Conservation (phyloP, 2,329 filamentous ascomycete species). For the Thermothelomyces thermophilus region DNA sequence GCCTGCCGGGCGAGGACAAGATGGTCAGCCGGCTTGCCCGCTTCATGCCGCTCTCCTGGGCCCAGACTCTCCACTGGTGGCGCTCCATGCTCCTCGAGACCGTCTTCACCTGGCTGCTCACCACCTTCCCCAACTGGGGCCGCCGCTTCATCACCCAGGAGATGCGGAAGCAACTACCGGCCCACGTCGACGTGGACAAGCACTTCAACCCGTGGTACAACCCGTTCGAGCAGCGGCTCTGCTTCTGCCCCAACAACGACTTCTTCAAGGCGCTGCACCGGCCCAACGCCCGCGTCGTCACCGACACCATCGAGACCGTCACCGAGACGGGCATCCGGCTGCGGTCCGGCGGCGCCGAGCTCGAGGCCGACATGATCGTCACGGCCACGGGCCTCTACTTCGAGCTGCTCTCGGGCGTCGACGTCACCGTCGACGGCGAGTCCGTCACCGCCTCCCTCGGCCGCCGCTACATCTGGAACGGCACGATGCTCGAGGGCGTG, state of each 20-base stretch:
- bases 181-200: constrained; percentile 46
- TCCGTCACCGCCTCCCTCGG: constrained; percentile 36
- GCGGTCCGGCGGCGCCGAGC: constrained; percentile 39
- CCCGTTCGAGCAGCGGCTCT: constrained; percentile 70
- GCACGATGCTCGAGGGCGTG: constrained; percentile 58
- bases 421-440: constrained; percentile 48
- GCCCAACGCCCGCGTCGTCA: constrained; percentile 42
- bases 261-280: constrained; percentile 46
- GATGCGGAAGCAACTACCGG: constrained; percentile 47
- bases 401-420: constrained; percentile 47
- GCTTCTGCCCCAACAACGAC: constrained; percentile 54
- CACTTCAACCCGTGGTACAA: constrained; percentile 61
- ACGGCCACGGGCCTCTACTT: constrained; percentile 63
- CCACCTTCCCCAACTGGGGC: constrained; percentile 45
- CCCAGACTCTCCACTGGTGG: constrained; percentile 43
- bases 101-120: constrained; percentile 44
- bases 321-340: constrained; percentile 43
- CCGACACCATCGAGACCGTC: constrained; percentile 46
- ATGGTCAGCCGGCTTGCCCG: constrained; percentile 34
- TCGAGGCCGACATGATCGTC: constrained; percentile 61
- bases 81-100: constrained; percentile 42
- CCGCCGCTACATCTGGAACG: constrained; percentile 55
- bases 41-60: constrained; percentile 42
- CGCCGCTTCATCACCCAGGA: constrained; percentile 39
- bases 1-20: constrained; percentile 39